Base-by-base conservation (phyloP, 1,139 yeast species). In the Taphrina pruni region DNA sequence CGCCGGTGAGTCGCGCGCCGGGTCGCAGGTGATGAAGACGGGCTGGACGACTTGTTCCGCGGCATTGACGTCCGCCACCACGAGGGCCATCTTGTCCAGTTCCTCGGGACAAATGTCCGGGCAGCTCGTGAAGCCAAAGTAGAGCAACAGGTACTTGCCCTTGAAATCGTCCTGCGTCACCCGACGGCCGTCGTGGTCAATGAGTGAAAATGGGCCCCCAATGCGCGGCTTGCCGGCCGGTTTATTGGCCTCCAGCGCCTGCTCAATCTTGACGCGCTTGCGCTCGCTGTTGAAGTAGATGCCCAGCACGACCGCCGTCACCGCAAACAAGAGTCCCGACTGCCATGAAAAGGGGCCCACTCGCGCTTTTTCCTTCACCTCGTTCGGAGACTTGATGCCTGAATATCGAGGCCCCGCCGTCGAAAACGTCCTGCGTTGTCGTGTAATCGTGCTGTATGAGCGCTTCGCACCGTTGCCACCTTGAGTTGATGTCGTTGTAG, bases 21-120 rank as follows among this genome's bases (percentile, higher is more conserved):
- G 99, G 78, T 94, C 99, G 80, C 99, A 94, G 9, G 98, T 92
- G 73, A 94, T 88, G 78, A 94, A 94, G 36, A 94, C 80, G 0
- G 98, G 96, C 35, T 71, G 56, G 41, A 71, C 54, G 20, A 62
- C 43, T 39, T 66, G 57, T 36, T 55, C 60, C 26, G 20, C 69
- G 8, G 61, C 62, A 38, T 69, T 65, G 50, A 69, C 66, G n/a
- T 64, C 62, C 14, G 54, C 56, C 41, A 69, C 50, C 14, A 66
- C 69, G 41, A 57, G 84, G 1, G 96, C 90, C 78, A 94, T 83
- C 76, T 93, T 91, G 77, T 94, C 99, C 73, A 94, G 84, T 78
- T 94, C 99, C 77, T 94, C 98, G 9, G 99, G 99, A 79, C 99
- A 94, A 66, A 94, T 92, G 79, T 94, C 99, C 7, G 99, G 99